Percentiles rank a stretch among this genome's conserved stretches.
phyloP scores from a whole-genome alignment of 2,329 filamentous ascomycete species.

The Alternaria sp. region DNA sequence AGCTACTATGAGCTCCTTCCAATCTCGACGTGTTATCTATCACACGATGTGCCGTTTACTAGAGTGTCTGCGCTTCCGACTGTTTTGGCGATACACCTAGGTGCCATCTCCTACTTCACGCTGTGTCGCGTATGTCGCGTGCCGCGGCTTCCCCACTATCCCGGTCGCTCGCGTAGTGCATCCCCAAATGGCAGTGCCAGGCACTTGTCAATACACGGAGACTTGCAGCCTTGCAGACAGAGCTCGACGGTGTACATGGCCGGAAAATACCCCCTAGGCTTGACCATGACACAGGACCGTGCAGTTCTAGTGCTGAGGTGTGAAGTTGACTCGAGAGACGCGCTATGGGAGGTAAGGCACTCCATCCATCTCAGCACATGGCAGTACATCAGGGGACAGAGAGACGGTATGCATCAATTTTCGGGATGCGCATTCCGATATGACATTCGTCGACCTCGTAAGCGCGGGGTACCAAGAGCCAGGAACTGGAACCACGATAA shows the following conservation, averaged over 20 bases:
- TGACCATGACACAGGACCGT: not conserved
- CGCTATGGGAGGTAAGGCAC: not conserved
- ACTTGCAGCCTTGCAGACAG: not conserved
- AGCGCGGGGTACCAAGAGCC: constrained; percentile 9
- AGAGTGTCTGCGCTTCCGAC: not conserved
- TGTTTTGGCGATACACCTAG: not conserved
- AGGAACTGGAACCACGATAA: constrained; percentile 5
- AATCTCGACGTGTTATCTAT: not conserved
- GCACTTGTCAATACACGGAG: not conserved
- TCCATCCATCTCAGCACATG: not conserved
- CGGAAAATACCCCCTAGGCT: not conserved
- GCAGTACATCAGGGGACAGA: constrained; percentile 2
- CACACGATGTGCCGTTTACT: too few species aligned
- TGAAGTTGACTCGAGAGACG: not conserved
- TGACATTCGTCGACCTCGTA: not conserved
- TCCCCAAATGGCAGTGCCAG: constrained; percentile 4
- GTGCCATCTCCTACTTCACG: not conserved
- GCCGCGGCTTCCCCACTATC: constrained; percentile 18
- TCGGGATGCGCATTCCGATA: constrained; percentile 1
- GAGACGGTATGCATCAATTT: not conserved
- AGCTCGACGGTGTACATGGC: not conserved
- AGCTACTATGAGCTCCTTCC: not conserved
- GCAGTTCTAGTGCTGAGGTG: not conserved
- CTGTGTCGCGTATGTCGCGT: constrained; percentile 16
- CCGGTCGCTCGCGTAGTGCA: constrained; percentile 14